These are phyloP conservation scores for Periconia sp. DNA, from an alignment of 2,329 filamentous ascomycete genomes.

Conservation along the genomic window DNA sequence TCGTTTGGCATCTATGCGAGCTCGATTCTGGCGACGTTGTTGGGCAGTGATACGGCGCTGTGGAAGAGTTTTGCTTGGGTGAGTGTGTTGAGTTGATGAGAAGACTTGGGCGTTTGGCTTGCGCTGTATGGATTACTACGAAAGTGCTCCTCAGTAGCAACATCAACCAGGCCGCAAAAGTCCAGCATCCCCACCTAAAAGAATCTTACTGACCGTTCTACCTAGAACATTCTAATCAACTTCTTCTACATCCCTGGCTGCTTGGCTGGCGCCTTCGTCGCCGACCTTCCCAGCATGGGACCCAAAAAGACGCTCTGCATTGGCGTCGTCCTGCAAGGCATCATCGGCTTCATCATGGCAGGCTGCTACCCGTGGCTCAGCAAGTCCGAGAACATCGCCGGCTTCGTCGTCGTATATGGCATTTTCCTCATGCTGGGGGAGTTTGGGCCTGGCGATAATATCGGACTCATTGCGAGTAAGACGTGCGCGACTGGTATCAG, in stretches of 20 bases:
- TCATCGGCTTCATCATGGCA: slow-evolving; percentile 89
- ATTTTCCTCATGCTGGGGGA: slow-evolving; percentile 81
- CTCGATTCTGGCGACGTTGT: slow-evolving; percentile 71
- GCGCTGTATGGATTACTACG: too few relatives aligned
- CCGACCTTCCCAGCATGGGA: slow-evolving; percentile 71
- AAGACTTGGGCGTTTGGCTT: too few relatives aligned
- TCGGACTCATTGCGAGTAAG: slow-evolving; percentile 85
- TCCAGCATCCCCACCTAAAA: too few relatives aligned
- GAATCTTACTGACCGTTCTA: too few relatives aligned
- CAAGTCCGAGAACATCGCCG: slow-evolving; percentile 69
- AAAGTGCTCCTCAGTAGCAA: too few relatives aligned
- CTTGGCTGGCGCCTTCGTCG: slow-evolving; percentile 75
- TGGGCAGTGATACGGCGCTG: slow-evolving; percentile 64
- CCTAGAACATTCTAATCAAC: slow-evolving; percentile 86
- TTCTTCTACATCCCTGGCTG: slow-evolving; percentile 88
- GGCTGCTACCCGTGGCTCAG: slow-evolving; percentile 76
- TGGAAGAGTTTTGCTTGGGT: slow-evolving; percentile 87
- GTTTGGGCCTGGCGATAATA: slow-evolving; percentile 88
- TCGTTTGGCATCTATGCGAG: slow-evolving; percentile 86
- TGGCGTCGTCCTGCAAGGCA: slow-evolving; percentile 74
- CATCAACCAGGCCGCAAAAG: too few relatives aligned
- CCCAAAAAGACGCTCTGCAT: slow-evolving; percentile 75
- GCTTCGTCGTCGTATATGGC: slow-evolving; percentile 79
- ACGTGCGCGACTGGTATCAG: slow-evolving; percentile 85
- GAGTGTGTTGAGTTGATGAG: too few relatives aligned